A percentile compares a stretch with the other conserved stretches of the same genome.
Evolutionary conservation across 306 rosid genomes (phyloP).

Genomic region (Trifolium pratense): DNA sequence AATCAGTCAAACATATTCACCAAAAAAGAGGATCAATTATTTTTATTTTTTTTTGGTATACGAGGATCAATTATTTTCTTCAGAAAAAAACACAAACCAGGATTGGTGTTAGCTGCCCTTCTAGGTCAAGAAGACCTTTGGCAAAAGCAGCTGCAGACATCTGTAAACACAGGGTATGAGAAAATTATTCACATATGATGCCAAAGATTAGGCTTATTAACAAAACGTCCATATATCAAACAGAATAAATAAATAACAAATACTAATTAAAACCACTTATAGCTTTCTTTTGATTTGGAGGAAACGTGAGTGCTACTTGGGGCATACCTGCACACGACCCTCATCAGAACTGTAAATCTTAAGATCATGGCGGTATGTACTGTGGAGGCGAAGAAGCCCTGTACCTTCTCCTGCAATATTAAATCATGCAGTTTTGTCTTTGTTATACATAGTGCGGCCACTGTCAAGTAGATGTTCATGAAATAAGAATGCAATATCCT

Average conservation of each 20-base stretch:
- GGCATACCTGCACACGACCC: constrained; percentile 98
- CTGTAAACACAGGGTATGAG: constrained; percentile 56
- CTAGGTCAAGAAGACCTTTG: constrained; percentile 98
- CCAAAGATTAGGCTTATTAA: constrained; percentile 36
- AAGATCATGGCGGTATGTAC: constrained; percentile 96
- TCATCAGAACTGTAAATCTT: constrained; percentile 99
- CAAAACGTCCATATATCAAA: constrained; percentile 31
- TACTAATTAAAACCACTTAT: constrained; percentile 25
- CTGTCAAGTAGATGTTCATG: constrained; percentile 31
- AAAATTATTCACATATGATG: constrained; percentile 40
- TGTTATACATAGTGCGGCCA: constrained; percentile 36
- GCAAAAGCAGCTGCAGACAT: constrained; percentile 99
- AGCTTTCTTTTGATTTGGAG: constrained; percentile 28
- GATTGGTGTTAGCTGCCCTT: constrained; percentile 95
- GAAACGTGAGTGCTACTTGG: constrained; percentile 2
- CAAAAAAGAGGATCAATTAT: constrained; percentile 32
- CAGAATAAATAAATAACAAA: constrained; percentile 28
- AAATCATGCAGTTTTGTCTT: constrained; percentile 39
- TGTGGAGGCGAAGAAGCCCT: constrained; percentile 96
- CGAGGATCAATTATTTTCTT: constrained; percentile 32
- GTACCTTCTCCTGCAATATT: constrained; percentile 89
- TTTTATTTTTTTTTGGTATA: no score
- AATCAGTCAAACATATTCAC: constrained; percentile 48
- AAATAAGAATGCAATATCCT: constrained; percentile 21
- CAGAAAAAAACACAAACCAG: constrained; percentile 65